Base-by-base conservation (phyloP, 2,329 filamentous ascomycete genomes). In the Paradendryphiella salina region DNA sequence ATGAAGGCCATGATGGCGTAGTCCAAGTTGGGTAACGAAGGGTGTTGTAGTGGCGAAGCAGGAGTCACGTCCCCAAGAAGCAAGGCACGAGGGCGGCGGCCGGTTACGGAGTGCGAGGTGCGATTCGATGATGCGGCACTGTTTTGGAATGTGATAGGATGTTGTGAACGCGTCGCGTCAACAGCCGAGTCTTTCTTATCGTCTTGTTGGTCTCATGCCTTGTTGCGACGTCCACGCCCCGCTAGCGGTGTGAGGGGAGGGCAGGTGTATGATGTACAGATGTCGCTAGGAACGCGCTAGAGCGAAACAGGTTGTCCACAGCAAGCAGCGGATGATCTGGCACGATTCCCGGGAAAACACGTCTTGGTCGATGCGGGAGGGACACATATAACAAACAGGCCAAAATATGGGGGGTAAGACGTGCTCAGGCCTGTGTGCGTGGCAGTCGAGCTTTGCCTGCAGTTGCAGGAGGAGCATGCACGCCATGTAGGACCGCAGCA, bases 1-100 rank as follows among this genome's bases (percentile, higher is more conserved):
- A 67, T 63, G 46, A 73, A 73, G 21, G 72, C 72, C 72, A 74
- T 74, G n/a, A 15, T 55, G 36, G 29, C 31, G 36, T 39, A 34
- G 52, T 56, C 46, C n/a, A 14, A 39, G 45, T 33, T 32, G 52
- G 21, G 32, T 50, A n/a, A 50, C 36, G 44, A 34, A 32, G 48
- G 39, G 38, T 29, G 55, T 35, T 23, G 50, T 40, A 36, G 59
- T 57, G 50, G 55, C 55, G 48, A 52, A 42, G 34, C 28, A 40
- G 51, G 46, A 57, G 56, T 58, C 53, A 53, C 41, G 50, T 52
- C 40, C 37, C 32, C 50, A 34, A 31, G 39, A 54, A 54, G 20
- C 52, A 56, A 56, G 63, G 52, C 57, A 60, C 62, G 56, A 39
- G 57, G 43, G 34, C 43, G 52, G 45, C 38, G 55, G 48, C 42